Evolutionary conservation across 805 yeast species (phyloP).

Genomic region (Lipomyces starkeyi): DNA sequence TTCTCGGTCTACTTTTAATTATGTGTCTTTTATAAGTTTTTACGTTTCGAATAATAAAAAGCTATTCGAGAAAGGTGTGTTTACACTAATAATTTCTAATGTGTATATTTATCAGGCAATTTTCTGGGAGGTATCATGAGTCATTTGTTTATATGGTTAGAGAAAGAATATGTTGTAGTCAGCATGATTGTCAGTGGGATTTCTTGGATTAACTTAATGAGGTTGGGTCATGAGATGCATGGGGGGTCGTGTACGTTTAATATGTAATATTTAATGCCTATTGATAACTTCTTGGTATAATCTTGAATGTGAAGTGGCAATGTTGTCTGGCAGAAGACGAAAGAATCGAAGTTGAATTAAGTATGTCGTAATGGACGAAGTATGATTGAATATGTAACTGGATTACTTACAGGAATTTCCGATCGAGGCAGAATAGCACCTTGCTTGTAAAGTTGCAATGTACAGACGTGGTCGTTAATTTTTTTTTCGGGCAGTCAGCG

Average conservation of each 20-base stretch:
- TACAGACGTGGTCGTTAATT: no score
- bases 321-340: not conserved
- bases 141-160: not conserved
- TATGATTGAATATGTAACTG: no score
- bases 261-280: not conserved
- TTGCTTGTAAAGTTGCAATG: no score
- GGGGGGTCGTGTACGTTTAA: not conserved
- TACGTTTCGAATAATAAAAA: not conserved
- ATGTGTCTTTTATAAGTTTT: slow-evolving; percentile 26
- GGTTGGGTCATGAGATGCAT: slow-evolving; percentile 1
- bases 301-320: not conserved
- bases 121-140: not conserved
- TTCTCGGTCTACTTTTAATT: slow-evolving; percentile 13
- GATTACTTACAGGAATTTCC: no score
- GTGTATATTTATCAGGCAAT: not conserved
- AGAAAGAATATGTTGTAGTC: not conserved
- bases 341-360: not conserved
- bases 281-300: not conserved
- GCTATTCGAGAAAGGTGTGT: not conserved
- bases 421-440: no score
- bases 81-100: not conserved
- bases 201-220: not conserved
- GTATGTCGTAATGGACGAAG: no score
- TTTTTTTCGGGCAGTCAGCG: not conserved
- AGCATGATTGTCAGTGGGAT: not conserved